Percentiles rank a stretch among this genome's conserved stretches.
Evolutionary conservation across 305 asterid species (phyloP).

Genomic region (Fraxinus platypoda): DNA sequence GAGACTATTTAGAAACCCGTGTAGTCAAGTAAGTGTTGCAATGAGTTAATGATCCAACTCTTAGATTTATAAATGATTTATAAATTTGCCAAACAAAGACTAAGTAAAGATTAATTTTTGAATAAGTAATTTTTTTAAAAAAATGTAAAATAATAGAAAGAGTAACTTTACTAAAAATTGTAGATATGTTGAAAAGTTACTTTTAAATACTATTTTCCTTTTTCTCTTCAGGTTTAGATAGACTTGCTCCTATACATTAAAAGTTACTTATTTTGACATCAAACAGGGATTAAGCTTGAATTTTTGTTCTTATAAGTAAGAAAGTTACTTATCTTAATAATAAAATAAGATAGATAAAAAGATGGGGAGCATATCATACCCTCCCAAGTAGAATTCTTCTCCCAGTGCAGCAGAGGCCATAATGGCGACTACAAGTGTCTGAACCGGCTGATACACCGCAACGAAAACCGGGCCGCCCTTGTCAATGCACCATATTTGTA

Average conservation of each 20-base stretch:
- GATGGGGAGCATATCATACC: conserved; percentile 40
- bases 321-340: too few species aligned
- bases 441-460: conserved; percentile 98
- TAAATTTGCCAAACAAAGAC: too few species aligned
- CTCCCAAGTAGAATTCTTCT: conserved; percentile 90
- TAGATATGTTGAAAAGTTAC: too few species aligned
- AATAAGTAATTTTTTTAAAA: too few species aligned
- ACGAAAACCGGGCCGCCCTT: conserved; percentile 98
- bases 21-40: neutral
- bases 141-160: too few species aligned
- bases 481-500: conserved; percentile 99
- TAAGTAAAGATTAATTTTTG: too few species aligned
- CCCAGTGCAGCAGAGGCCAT: conserved; percentile 74
- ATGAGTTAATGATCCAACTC: neutral
- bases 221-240: too few species aligned
- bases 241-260: too few species aligned
- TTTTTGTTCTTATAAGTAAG: neutral
- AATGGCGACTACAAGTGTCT: conserved; percentile 94
- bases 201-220: too few species aligned
- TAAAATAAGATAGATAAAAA: too few species aligned
- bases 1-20: neutral
- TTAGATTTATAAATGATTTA: too few species aligned
- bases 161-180: too few species aligned
- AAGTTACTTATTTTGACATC: neutral
- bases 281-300: neutral